These are phyloP conservation scores for Candida silvatica DNA, from an alignment of 805 yeast species.

Conservation along the genomic window DNA sequence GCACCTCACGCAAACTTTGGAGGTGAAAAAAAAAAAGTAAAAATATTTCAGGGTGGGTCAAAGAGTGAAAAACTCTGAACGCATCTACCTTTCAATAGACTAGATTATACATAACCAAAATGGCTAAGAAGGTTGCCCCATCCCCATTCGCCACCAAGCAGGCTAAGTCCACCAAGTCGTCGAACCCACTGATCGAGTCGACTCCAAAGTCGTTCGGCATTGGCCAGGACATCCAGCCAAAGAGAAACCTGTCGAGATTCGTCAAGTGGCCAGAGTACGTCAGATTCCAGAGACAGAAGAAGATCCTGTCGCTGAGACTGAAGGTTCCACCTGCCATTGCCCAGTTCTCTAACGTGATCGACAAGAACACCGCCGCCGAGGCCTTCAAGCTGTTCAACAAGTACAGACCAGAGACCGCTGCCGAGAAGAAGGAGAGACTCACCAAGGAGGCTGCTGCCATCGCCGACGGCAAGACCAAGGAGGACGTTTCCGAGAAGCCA, in stretches of 20 bases:
- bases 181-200: slow-evolving; percentile 85
- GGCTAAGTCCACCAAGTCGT: slow-evolving; percentile 36
- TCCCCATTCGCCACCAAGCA: slow-evolving; percentile 89
- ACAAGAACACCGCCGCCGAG: slow-evolving; percentile 98
- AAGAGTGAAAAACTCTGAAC: not conserved
- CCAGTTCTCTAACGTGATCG: slow-evolving; percentile 92
- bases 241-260: slow-evolving; percentile 92
- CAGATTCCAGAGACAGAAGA: slow-evolving; percentile 98
- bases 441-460: slow-evolving; percentile 98
- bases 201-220: slow-evolving; percentile 92
- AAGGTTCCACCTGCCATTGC: slow-evolving; percentile 99
- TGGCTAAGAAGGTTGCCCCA: slow-evolving; percentile 75
- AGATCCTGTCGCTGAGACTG: slow-evolving; percentile 88
- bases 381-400: slow-evolving; percentile 96
- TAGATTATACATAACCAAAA: no score
- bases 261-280: slow-evolving; percentile 99
- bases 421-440: slow-evolving; percentile 98
- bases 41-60: not conserved
- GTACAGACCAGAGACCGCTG: slow-evolving; percentile 96
- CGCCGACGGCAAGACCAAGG: slow-evolving; percentile 96
- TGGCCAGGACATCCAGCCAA: slow-evolving; percentile 93
- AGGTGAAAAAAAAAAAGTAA: not conserved
- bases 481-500: slow-evolving; percentile 96
- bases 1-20: not conserved
- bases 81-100: no score